Evolutionary conservation across 805 yeast genomes (phyloP).

Genomic region (Cyberlindnera mississippiensis): DNA sequence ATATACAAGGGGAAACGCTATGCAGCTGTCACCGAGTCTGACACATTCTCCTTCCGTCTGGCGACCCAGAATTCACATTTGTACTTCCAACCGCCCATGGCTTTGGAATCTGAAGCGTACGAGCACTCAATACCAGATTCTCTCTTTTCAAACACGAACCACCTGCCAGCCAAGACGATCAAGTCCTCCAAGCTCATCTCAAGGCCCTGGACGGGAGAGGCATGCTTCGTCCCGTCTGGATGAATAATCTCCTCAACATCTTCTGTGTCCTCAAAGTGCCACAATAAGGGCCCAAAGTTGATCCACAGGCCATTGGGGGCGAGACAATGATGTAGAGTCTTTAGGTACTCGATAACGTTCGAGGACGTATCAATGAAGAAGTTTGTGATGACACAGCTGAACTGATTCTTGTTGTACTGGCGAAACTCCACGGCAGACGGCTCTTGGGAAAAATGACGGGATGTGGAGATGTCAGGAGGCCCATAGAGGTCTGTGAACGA

Average conservation of each 20-base stretch:
- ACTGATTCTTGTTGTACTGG: constrained; percentile 32
- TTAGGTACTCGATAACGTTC: constrained; percentile 54
- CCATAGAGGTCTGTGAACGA: constrained; percentile 68
- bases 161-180: constrained; percentile 44
- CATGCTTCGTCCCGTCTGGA: constrained; percentile 23
- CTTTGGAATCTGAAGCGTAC: constrained; percentile 48
- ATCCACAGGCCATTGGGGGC: constrained; percentile 50
- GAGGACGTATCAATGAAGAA: constrained; percentile 64
- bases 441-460: constrained; percentile 26
- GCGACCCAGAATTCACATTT: constrained; percentile 72
- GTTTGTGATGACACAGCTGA: constrained; percentile 48
- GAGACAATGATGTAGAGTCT: constrained; percentile 43
- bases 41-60: constrained; percentile 24
- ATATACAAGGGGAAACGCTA: no score
- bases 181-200: constrained; percentile 60
- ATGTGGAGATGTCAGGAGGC: constrained; percentile 29
- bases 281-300: constrained; percentile 63
- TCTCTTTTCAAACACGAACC: constrained; percentile 42
- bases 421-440: constrained; percentile 41
- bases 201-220: constrained; percentile 45
- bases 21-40: background rate
- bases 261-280: constrained; percentile 64
- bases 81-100: constrained; percentile 54
- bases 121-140: constrained; percentile 43
- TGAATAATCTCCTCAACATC: constrained; percentile 24